phyloP scores from a whole-genome alignment of 2,329 filamentous ascomycete species.

The Epichloe gansuensis region DNA sequence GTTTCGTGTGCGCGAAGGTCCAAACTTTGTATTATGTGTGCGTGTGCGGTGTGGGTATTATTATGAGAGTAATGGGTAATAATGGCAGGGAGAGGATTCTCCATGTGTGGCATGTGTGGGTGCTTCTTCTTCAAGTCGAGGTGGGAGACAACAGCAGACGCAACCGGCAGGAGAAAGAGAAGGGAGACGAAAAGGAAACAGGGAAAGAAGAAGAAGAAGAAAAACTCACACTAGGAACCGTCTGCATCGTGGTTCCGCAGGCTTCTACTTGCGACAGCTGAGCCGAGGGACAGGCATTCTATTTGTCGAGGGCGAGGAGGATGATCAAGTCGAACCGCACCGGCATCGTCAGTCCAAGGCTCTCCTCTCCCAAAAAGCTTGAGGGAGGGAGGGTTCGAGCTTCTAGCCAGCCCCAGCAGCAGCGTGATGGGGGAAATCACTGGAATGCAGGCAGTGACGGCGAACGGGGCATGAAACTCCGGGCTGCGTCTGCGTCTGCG shows the following conservation, averaged over 20 bases:
- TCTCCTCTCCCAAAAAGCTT: background rate
- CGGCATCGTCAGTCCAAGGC: constrained; percentile 8
- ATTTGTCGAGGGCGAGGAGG: constrained; percentile 14
- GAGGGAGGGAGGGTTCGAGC: background rate
- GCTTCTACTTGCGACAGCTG: constrained; percentile 25
- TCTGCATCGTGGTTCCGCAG: constrained; percentile 36
- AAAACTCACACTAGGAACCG: constrained; percentile 36
- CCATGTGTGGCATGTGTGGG: background rate
- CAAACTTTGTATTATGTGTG: background rate
- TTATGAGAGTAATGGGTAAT: too few relatives aligned
- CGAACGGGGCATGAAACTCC: background rate
- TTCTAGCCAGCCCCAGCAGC: background rate
- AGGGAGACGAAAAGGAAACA: background rate
- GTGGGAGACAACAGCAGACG: background rate
- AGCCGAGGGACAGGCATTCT: constrained; percentile 24
- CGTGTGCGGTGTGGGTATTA: background rate
- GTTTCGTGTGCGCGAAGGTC: constrained; percentile 1
- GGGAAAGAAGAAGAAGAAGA: background rate
- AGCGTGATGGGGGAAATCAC: background rate
- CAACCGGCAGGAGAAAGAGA: background rate
- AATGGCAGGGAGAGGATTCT: background rate
- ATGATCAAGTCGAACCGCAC: constrained; percentile 1
- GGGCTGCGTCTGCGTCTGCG: background rate
- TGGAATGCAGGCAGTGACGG: background rate
- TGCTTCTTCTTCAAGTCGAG: background rate